Base-by-base conservation (phyloP, 371 early-diverging fungal genomes). In the Rhizopus sp. region DNA sequence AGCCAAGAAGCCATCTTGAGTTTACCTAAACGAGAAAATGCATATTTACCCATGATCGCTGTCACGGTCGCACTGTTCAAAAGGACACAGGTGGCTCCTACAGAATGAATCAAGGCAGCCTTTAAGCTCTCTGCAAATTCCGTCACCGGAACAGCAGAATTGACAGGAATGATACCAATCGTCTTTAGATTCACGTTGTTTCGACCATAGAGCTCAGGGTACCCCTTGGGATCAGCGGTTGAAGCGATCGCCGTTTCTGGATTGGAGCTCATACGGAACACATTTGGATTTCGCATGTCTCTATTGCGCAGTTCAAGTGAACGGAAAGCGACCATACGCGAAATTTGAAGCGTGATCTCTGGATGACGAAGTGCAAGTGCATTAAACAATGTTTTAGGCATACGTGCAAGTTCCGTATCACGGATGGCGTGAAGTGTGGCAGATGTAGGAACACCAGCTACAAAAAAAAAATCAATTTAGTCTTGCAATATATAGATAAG, bases 341-440 rank as follows among this genome's bases (percentile, higher is more conserved):
- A 89, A 15, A 98, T 90, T 38, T 93, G 89, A 40, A 98, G 80
- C 0, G 95, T 94, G 57, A 97, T 91, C 51, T 89, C 91, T 1
- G 99, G 98, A 63, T 96, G 90, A 9, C 88, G 80, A 47, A 87
- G 67, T 13, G 96, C 89, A 32, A 98, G 81, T 5, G 96, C 91
- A 57, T 93, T 89, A 73, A 98, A 96, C 40, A 98, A 78, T 0
- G 94, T 91, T 54, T 91, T 93, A 1, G 99, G 99, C 82, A 98
- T 89, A n/a, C 94, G 83, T 10, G 95, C 95, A 9, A 97, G 80
- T 69, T 98, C 98, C 1, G 96, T 87, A 68, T 97, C 97, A 42
- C 99, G 91, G 60, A 98, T 98, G 5, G 99, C 97, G 64, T 97
- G 96, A 12, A 97, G 78, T 4, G 94, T 96, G n/a, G 88, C 85